These are phyloP conservation scores for Cubamyces sp. DNA, from an alignment of 768 basidiomycete genomes.

Conservation along the genomic window DNA sequence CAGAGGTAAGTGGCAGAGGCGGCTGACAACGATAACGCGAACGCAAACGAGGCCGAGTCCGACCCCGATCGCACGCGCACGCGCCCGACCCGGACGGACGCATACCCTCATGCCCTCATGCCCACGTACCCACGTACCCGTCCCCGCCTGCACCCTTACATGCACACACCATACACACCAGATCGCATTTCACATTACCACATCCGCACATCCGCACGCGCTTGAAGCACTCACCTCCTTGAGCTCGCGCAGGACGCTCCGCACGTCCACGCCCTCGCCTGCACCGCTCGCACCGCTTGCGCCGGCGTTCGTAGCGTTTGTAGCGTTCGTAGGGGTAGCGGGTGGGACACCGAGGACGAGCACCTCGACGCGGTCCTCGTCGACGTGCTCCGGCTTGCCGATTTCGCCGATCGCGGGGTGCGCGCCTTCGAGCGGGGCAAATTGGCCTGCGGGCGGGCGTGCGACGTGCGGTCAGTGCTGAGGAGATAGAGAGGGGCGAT, in stretches of 20 bases:
- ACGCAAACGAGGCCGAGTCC: slow-evolving; percentile 1
- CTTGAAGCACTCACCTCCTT: slow-evolving; percentile 52
- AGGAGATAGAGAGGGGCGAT: neutral
- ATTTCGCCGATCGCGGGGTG: slow-evolving; percentile 48
- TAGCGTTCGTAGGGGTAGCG: too few relatives aligned
- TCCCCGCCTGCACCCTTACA: too few relatives aligned
- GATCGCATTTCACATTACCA: too few relatives aligned
- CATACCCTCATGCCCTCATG: too few relatives aligned
- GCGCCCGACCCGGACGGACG: too few relatives aligned
- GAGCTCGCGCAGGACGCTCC: slow-evolving; percentile 46
- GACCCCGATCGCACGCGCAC: neutral
- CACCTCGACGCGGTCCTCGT: slow-evolving; percentile 58
- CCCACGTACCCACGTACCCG: too few relatives aligned
- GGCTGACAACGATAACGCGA: neutral
- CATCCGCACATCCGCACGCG: neutral
- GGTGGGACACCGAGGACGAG: slow-evolving; percentile 42
- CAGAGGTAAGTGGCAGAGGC: too few relatives aligned
- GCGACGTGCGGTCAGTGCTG: neutral
- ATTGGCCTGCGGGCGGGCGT: slow-evolving; percentile 45
- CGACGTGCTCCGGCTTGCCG: slow-evolving; percentile 50
- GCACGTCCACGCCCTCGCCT: slow-evolving; percentile 38
- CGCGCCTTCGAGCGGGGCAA: slow-evolving; percentile 45
- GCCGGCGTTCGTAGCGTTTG: slow-evolving; percentile 5
- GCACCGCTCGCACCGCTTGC: neutral
- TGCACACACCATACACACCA: too few relatives aligned